Conservation (phyloP, 352 stramenopile species). For the Phytophthora sp. region DNA sequence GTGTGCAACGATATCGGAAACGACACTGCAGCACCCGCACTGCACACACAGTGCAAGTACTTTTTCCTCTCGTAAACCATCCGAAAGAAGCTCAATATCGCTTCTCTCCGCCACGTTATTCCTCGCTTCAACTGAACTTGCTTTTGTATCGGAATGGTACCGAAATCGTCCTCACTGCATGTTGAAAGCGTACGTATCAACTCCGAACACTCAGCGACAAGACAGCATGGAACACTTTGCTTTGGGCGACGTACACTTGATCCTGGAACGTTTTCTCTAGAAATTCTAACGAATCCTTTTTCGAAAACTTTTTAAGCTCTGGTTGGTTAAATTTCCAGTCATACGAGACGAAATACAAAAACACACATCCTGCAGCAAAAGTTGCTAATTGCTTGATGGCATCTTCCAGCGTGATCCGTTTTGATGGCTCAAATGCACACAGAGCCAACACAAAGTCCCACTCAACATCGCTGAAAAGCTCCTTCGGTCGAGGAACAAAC, state of each 20-base stretch:
- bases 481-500: conserved; percentile 13
- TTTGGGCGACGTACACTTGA: background rate
- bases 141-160: background rate
- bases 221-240: background rate
- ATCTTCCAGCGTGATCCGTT: conserved; percentile 1
- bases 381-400: background rate
- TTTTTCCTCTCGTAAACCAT: conserved; percentile 3
- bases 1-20: conserved; percentile 8
- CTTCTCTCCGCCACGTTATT: background rate
- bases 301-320: background rate
- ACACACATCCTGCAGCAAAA: background rate
- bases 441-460: conserved; percentile 25
- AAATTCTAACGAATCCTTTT: background rate
- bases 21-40: conserved; percentile 14
- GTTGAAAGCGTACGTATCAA: background rate
- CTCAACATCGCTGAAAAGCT: conserved; percentile 8
- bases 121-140: background rate
- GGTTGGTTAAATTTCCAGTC: background rate
- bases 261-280: background rate
- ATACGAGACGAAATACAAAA: background rate
- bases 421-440: conserved; percentile 21
- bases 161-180: background rate
- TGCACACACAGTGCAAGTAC: conserved; percentile 2
- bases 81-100: background rate
- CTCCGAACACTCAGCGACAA: background rate